phyloP scores from a whole-genome alignment of 345 rosid species.

The Eutrema yunnanense region DNA sequence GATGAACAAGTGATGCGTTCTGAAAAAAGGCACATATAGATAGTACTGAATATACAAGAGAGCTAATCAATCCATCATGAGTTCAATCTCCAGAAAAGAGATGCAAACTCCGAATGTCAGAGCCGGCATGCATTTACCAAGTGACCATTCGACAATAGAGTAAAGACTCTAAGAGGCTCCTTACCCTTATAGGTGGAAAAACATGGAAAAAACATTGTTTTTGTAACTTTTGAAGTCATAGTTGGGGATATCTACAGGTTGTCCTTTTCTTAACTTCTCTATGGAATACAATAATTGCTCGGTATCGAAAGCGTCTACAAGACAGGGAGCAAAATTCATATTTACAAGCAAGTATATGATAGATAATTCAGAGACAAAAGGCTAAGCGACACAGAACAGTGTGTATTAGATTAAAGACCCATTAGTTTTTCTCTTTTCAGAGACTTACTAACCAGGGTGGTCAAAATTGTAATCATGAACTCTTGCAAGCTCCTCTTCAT shows the following conservation, averaged over 20 bases:
- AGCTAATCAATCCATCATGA: not conserved
- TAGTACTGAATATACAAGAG: not conserved
- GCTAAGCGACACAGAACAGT: not conserved
- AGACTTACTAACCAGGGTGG: slow-evolving; percentile 76
- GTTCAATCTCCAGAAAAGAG: not conserved
- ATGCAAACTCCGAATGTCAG: not conserved
- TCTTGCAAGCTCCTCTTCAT: slow-evolving; percentile 67
- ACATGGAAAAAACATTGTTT: too few relatives aligned
- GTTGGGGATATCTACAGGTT: slow-evolving; percentile 84
- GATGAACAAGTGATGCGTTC: not conserved
- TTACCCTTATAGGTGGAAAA: slow-evolving; percentile 52
- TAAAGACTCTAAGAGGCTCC: not conserved
- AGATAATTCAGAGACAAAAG: not conserved
- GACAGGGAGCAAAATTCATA: not conserved
- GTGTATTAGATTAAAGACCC: not conserved
- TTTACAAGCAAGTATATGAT: not conserved
- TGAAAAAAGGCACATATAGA: too few relatives aligned
- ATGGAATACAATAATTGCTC: slow-evolving; percentile 60
- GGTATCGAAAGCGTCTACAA: slow-evolving; percentile 87
- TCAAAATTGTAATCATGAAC: slow-evolving; percentile 96
- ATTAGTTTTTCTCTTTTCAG: not conserved
- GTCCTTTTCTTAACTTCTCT: slow-evolving; percentile 76
- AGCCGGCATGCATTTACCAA: not conserved
- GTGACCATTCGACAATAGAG: not conserved
- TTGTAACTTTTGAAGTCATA: slow-evolving; percentile 91